A percentile compares a stretch with the other conserved stretches of the same genome.
phyloP scores from a whole-genome alignment of 2,329 filamentous ascomycete genomes.

The Amauroascus niger region DNA sequence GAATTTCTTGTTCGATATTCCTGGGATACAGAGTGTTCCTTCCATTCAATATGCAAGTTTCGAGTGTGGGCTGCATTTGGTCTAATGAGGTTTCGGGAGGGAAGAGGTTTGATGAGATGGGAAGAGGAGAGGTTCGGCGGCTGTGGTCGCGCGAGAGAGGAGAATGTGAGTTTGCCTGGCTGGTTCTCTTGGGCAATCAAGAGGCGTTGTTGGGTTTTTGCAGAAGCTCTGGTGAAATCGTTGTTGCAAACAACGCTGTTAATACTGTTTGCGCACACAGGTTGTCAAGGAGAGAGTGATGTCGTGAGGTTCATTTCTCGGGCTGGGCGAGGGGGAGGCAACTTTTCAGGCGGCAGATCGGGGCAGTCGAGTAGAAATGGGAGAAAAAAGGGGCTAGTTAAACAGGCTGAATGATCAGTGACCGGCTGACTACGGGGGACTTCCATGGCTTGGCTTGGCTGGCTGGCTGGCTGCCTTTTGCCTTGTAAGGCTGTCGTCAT shows the following conservation, averaged over 20 bases:
- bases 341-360: too few relatives aligned
- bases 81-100: neutral
- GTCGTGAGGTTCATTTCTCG: neutral
- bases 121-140: neutral
- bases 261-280: too few relatives aligned
- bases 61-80: conserved; percentile 6
- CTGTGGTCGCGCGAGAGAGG: neutral
- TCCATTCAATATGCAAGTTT: conserved; percentile 4
- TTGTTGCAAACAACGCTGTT: too few relatives aligned
- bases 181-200: neutral
- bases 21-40: conserved; percentile 1
- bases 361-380: neutral
- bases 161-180: neutral
- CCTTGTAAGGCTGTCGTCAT: neutral
- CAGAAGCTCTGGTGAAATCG: neutral
- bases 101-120: neutral
- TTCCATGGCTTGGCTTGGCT: too few relatives aligned
- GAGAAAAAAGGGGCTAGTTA: too few relatives aligned
- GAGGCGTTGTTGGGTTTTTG: neutral
- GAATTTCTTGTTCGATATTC: neutral
- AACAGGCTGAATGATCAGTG: too few relatives aligned
- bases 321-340: too few relatives aligned
- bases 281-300: too few relatives aligned
- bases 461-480: too few relatives aligned
- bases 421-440: too few relatives aligned